A percentile compares a stretch with the other conserved stretches of the same genome.
phyloP scores from a whole-genome alignment of 2,329 filamentous ascomycete species.

The Calonectria hongkongensis region DNA sequence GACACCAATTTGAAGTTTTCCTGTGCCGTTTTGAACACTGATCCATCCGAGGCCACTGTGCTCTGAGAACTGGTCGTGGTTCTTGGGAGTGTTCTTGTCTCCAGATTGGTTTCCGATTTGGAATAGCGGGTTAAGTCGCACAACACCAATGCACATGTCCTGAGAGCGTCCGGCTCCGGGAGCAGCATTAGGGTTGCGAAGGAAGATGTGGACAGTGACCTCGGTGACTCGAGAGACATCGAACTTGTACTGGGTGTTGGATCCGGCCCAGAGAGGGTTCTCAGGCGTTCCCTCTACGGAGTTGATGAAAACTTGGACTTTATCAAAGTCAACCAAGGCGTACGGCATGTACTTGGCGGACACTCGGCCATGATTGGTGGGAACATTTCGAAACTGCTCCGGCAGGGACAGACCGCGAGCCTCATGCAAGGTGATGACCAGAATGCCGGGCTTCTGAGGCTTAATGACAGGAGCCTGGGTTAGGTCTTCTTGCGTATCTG shows the following conservation, averaged over 20 bases:
- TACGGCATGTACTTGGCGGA: slow-evolving; percentile 97
- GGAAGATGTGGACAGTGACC: slow-evolving; percentile 90
- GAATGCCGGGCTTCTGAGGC: slow-evolving; percentile 90
- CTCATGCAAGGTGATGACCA: slow-evolving; percentile 96
- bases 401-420: slow-evolving; percentile 91
- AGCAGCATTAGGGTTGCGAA: slow-evolving; percentile 90
- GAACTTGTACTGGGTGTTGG: slow-evolving; percentile 98
- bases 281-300: slow-evolving; percentile 94
- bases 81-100: not conserved
- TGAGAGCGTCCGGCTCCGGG: slow-evolving; percentile 91
- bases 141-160: slow-evolving; percentile 95
- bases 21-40: slow-evolving; percentile 90
- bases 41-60: slow-evolving; percentile 90
- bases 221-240: slow-evolving; percentile 96
- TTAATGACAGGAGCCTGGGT: slow-evolving; percentile 80
- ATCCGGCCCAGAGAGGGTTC: slow-evolving; percentile 94
- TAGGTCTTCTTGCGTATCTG: slow-evolving; percentile 77
- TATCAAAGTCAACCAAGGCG: slow-evolving; percentile 96
- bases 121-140: slow-evolving; percentile 90
- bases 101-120: slow-evolving; percentile 73
- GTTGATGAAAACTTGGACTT: slow-evolving; percentile 97
- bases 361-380: slow-evolving; percentile 95
- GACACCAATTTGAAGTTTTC: slow-evolving; percentile 91
- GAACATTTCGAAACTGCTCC: slow-evolving; percentile 86
- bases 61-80: slow-evolving; percentile 80